Base-by-base conservation (phyloP, 441 rosid species). In the Populus tomentosa region DNA sequence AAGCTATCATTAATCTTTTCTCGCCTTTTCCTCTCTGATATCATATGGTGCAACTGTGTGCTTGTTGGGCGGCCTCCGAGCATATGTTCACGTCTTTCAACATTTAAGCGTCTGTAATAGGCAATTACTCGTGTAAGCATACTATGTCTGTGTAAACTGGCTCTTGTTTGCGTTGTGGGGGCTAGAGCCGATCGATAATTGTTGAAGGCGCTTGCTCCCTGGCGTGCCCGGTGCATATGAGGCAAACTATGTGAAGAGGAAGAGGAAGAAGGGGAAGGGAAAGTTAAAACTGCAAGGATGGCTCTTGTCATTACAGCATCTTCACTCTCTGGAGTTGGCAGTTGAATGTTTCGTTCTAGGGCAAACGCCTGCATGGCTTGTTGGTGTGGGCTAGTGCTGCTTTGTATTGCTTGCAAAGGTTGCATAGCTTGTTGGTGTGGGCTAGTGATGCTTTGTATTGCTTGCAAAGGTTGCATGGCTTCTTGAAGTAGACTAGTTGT, bases 1-100 rank as follows among this genome's bases (percentile, higher is more conserved):
- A 95, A 89, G 82, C 88, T 87, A 69, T 95, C 94, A 38, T 92
- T 95, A 74, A 91, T 90, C 81, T 92, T 95, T 79, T 93, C 98
- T 0, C 98, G 89, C 80, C 98, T 85, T 82, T 81, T 90, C 50
- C 98, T 80, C 84, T 95, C 98, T 0, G 93, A 86, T 75, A 95
- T 90, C 94, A 88, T 86, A 75, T 95, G 98, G 69, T 90, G 94
- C 76, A 91, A 56, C 77, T 93, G 98, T 67, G 85, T 89, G 69
- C 78, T 80, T 7, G 85, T 71, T 24, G 89, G 85, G 36, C 87
- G 88, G 77, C 71, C 76, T 6, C 76, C 80, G 3, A 71, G 76
- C 56, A 61, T 40, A 21, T 84, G 82, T 62, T 91, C 89, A 11
- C 85, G 88, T 75, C 87, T 80, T 16, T 10, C 26, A 20, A 38